Evolutionary conservation across 2,329 filamentous ascomycete species (phyloP).

Genomic region (Fusarium pseudocircinatum): DNA sequence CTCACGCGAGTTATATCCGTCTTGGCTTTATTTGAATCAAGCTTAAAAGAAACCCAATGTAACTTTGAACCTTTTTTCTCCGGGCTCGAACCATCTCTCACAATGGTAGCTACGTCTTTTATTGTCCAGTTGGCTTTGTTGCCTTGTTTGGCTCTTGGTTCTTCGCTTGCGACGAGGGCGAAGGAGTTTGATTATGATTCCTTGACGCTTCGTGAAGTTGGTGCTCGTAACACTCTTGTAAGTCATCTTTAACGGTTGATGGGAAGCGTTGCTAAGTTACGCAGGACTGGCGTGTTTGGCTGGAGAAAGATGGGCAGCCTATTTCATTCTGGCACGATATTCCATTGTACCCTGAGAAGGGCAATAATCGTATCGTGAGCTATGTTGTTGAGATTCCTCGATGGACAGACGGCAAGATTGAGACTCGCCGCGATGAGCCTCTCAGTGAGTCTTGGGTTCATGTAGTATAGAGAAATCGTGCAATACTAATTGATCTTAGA

Average conservation of each 20-base stretch:
- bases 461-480: rapidly evolving
- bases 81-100: not conserved
- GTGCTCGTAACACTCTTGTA: constrained; percentile 51
- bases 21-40: constrained; percentile 7
- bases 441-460: constrained; percentile 44
- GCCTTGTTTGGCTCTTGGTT: constrained; percentile 28
- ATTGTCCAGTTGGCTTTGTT: constrained; percentile 33
- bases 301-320: constrained; percentile 51
- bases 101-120: constrained; percentile 29
- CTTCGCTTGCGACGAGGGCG: constrained; percentile 12
- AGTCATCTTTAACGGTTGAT: not conserved
- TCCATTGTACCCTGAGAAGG: constrained; percentile 50
- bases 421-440: constrained; percentile 52
- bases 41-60: constrained; percentile 28
- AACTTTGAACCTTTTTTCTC: not conserved
- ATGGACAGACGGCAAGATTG: constrained; percentile 54
- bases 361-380: constrained; percentile 49
- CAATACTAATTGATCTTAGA: constrained; percentile 38
- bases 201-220: constrained; percentile 49
- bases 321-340: constrained; percentile 56
- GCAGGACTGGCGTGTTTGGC: constrained; percentile 54
- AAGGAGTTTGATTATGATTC: constrained; percentile 43
- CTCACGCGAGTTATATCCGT: constrained; percentile 26
- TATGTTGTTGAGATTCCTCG: constrained; percentile 54
- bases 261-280: not conserved